Evolutionary conservation across 768 basidiomycete genomes (phyloP).

Genomic region (Fistulinella prunicolor): DNA sequence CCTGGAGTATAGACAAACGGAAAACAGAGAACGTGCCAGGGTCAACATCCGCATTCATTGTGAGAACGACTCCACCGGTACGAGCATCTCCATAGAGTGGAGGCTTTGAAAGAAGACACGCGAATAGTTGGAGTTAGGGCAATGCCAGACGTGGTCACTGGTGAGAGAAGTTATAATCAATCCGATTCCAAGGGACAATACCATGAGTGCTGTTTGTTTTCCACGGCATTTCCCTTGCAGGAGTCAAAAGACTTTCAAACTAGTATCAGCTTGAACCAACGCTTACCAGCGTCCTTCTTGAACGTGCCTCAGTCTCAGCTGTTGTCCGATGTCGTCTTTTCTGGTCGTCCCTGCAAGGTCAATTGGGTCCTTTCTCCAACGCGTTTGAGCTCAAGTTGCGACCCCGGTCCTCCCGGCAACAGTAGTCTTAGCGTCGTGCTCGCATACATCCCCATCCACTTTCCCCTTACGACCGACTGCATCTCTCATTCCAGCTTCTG

Average conservation of each 20-base stretch:
- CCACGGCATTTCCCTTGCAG: slow-evolving; percentile 87
- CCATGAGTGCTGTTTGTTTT: slow-evolving; percentile 66
- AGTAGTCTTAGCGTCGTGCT: too few species aligned
- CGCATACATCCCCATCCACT: too few species aligned
- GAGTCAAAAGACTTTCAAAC: slow-evolving; percentile 69
- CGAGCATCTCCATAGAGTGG: slow-evolving; percentile 93
- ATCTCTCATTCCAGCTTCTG: slow-evolving; percentile 97
- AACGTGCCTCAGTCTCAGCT: too few species aligned
- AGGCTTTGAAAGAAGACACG: slow-evolving; percentile 90
- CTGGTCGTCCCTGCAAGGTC: slow-evolving; percentile 97
- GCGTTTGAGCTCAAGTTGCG: too few species aligned
- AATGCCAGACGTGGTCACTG: slow-evolving; percentile 90
- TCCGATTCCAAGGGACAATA: neutral
- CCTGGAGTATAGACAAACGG: too few species aligned
- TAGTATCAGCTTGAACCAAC: too few species aligned
- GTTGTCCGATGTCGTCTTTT: slow-evolving; percentile 94
- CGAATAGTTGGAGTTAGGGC: slow-evolving; percentile 93
- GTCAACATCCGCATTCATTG: slow-evolving; percentile 84
- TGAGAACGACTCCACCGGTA: slow-evolving; percentile 95
- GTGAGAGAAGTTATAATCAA: neutral
- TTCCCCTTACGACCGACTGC: slow-evolving; percentile 67
- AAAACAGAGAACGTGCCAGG: too few species aligned
- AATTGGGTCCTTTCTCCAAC: slow-evolving; percentile 77
- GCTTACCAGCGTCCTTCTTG: too few species aligned
- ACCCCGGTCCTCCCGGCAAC: too few species aligned